Evolutionary conservation across 1,139 yeast species (phyloP), one percentile per base, ranked within the genome.

Genomic region (Eremothecium gossypii): DNA sequence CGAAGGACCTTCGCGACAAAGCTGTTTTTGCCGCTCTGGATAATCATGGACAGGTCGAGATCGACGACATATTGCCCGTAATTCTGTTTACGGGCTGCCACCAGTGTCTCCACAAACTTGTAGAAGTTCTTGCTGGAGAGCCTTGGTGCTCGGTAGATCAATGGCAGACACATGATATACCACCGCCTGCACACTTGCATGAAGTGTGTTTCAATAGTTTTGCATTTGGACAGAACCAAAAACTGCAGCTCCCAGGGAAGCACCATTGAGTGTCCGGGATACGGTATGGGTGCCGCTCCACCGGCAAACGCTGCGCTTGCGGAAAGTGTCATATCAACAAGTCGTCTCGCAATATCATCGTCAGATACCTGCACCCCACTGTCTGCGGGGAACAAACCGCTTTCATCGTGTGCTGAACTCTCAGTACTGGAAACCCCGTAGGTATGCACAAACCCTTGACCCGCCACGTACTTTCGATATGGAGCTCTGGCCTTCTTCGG

Each of bases 1-100:
- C 94, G 75, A 44, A 91, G 65, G 5, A 91, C 59, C 50, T 83
- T 81, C 1, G 96, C 85, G 14, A 91, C 89, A 60, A 72, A 83
- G 1, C 96, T 91, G 63, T 87, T 91, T 57, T 84, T 87, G n/a
- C 97, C 97, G 35, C 86, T 74, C 61, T 91, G 97, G 44, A 86
- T 77, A 41, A 89, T 85, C 43, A 77, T 71, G 8, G 94, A 73
- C 38, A 91, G 67, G 57, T 91, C 93, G 30, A 91, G 67, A 10
- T 66, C 66, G 41, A 64, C 64, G 11, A 83, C 79, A 46, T 70
- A 58, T n/a, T 60, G 57, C 2, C 69, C 68, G 10, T 61, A 42
- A 38, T 49, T 49, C 43, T 54, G 53, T 47, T 56, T 58, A 32
- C 64, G 56, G 46, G 64, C 63, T 49, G 49, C 47, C 7, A 79